Evolutionary conservation across 208 protist genomes (phyloP), one percentile per base, ranked within the genome.

Genomic region (Trypanosoma cruzi): DNA sequence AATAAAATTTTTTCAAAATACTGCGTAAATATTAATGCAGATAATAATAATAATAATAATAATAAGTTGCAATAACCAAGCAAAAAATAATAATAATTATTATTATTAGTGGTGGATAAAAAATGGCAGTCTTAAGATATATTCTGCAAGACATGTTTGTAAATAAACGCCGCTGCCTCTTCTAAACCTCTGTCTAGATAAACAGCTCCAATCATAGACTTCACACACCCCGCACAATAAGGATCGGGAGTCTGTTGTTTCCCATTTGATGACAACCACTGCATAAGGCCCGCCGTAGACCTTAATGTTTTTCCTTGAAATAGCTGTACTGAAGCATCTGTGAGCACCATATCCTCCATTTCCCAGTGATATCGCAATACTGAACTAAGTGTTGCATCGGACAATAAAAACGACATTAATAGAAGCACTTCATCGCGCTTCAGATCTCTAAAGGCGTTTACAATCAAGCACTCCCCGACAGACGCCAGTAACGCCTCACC

Each of bases 261-360:
- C 10, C 75, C 79, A 65, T 76, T 68, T 20, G 71, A n/a, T 22
- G 86, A 69, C 0, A 94, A 63, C 87, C 88, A 94, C 14, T 69
- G 62, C 32, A 86, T 59, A 29, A 93, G 69, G 8, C 81, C 85
- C 42, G 81, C 81, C 14, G 86, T 70, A 1, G 84, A 87, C 20
- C 61, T 71, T 34, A 82, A 56, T 44, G 81, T 75, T 52, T 85
- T 65, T n/a, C 65, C 58, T 2, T 80, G 77, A 64, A 96, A 79
- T 34, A 93, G 60, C 24, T 92, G 74, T 14, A 86, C 78, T 3
- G 84, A 86, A 26, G 81, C 80, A 66, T 96, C 92, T n/a, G 92
- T 92, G 11, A 96, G 77, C 2, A 96, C 71, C 82, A 96, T 82
- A 80, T 90, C 69, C 50, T 93, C 87, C 66, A 96, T 68, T 31